Evolutionary conservation across 2,329 filamentous ascomycete species (phyloP).

Genomic region (Diaporthe sp.): DNA sequence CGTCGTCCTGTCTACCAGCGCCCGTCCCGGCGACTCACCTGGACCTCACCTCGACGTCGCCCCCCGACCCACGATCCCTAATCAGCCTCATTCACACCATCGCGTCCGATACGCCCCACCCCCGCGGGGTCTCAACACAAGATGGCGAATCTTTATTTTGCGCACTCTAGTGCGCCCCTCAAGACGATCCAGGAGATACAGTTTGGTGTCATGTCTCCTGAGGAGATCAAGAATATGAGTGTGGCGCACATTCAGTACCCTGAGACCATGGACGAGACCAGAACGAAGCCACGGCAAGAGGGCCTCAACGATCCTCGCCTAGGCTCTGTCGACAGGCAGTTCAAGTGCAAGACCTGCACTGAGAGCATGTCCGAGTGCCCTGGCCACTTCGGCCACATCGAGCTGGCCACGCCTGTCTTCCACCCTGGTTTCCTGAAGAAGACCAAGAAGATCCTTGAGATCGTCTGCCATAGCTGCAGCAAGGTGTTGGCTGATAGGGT

Average conservation of each 20-base stretch:
- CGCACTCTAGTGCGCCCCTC: constrained; percentile 93
- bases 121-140: constrained; percentile 57
- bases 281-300: constrained; percentile 88
- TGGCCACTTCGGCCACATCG: constrained; percentile 98
- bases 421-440: constrained; percentile 97
- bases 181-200: constrained; percentile 99
- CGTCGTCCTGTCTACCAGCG: constrained; percentile 8
- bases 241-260: constrained; percentile 96
- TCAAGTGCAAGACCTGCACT: constrained; percentile 95
- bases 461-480: constrained; percentile 98
- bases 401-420: constrained; percentile 95
- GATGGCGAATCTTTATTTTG: constrained; percentile 94
- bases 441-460: constrained; percentile 99
- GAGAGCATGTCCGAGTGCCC: constrained; percentile 97
- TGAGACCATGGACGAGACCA: constrained; percentile 99
- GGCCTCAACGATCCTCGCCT: constrained; percentile 96
- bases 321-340: constrained; percentile 95
- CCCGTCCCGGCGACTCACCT: constrained; percentile 13
- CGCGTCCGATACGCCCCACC: constrained; percentile 36
- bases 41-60: constrained; percentile 30
- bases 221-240: constrained; percentile 99
- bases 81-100: constrained; percentile 24
- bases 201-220: constrained; percentile 96
- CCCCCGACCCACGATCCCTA: constrained; percentile 38
- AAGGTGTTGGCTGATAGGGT: constrained; percentile 98